phyloP scores from a whole-genome alignment of 148 eudicot genomes.

The Nepenthes gracilis region DNA sequence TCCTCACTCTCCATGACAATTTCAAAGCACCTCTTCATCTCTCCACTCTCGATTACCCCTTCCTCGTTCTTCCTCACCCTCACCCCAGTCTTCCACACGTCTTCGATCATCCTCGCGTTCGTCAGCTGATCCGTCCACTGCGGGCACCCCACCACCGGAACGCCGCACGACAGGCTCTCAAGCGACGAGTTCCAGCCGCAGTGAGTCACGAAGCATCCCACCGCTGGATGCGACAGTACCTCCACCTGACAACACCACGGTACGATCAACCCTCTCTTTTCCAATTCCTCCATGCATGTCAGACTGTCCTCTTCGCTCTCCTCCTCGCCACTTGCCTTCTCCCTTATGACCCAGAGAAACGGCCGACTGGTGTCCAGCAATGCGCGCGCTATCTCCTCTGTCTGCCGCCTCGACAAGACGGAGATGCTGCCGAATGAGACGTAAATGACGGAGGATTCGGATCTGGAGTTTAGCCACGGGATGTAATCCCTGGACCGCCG shows the following conservation, averaged over 20 bases:
- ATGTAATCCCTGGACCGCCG: slow-evolving; percentile 19
- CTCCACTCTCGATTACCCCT: slow-evolving; percentile 26
- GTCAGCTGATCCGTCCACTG: slow-evolving; percentile 44
- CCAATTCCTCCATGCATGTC: slow-evolving; percentile 28
- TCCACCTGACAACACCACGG: slow-evolving; percentile 40
- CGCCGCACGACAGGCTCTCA: slow-evolving; percentile 41
- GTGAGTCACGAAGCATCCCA: slow-evolving; percentile 42
- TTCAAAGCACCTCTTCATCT: slow-evolving; percentile 36
- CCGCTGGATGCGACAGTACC: slow-evolving; percentile 33
- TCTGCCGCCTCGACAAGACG: slow-evolving; percentile 22
- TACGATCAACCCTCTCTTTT: slow-evolving; percentile 25
- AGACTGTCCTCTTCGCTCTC: slow-evolving; percentile 11
- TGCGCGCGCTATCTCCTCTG: slow-evolving; percentile 37
- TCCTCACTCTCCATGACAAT: slow-evolving; percentile 25
- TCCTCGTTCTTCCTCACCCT: slow-evolving; percentile 23
- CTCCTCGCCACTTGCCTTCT: too few species aligned
- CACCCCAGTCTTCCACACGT: slow-evolving; percentile 36
- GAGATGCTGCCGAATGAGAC: slow-evolving; percentile 58
- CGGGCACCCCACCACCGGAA: slow-evolving; percentile 44
- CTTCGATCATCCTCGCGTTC: slow-evolving; percentile 43
- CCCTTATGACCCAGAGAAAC: slow-evolving; percentile 63
- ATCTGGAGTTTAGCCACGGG: slow-evolving; percentile 38
- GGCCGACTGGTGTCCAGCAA: slow-evolving; percentile 27
- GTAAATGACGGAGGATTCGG: slow-evolving; percentile 43
- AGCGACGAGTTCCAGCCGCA: slow-evolving; percentile 66